Conservation (phyloP, 208 protist genomes). For the Herpetomonas samuelpessoai region DNA sequence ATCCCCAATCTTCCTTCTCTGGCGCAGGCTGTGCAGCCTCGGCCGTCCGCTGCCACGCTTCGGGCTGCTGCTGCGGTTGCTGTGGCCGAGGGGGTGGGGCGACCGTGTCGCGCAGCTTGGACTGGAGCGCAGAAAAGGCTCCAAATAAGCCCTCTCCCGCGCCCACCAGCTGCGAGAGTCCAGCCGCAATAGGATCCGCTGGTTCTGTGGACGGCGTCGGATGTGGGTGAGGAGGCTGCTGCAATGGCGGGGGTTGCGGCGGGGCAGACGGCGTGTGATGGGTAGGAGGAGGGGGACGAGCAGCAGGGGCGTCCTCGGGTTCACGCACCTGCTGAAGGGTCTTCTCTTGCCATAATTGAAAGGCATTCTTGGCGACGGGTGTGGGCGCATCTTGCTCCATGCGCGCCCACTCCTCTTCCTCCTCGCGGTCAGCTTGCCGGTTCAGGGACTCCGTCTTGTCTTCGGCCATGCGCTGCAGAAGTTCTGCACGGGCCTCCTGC, state of each 20-base stretch:
- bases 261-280: not conserved
- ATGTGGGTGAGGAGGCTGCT: too few relatives aligned
- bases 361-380: not conserved
- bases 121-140: conserved; percentile 38
- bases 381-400: not conserved
- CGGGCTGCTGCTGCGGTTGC: not conserved
- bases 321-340: not conserved
- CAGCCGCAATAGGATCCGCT: not conserved
- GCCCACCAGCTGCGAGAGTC: conserved; percentile 6
- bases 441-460: too few relatives aligned
- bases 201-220: too few relatives aligned
- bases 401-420: conserved; percentile 4
- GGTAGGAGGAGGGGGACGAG: too few relatives aligned
- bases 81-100: conserved; percentile 23
- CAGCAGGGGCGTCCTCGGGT: not conserved
- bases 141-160: conserved; percentile 28
- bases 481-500: not conserved
- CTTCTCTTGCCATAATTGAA: not conserved
- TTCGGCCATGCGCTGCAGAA: not conserved
- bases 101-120: conserved; percentile 27
- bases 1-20: conserved; percentile 5
- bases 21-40: not conserved
- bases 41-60: not conserved
- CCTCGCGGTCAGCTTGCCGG: not conserved
- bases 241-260: not conserved